These are phyloP conservation scores for Alternaria sp. DNA, from an alignment of 2,329 filamentous ascomycete species.

Conservation along the genomic window DNA sequence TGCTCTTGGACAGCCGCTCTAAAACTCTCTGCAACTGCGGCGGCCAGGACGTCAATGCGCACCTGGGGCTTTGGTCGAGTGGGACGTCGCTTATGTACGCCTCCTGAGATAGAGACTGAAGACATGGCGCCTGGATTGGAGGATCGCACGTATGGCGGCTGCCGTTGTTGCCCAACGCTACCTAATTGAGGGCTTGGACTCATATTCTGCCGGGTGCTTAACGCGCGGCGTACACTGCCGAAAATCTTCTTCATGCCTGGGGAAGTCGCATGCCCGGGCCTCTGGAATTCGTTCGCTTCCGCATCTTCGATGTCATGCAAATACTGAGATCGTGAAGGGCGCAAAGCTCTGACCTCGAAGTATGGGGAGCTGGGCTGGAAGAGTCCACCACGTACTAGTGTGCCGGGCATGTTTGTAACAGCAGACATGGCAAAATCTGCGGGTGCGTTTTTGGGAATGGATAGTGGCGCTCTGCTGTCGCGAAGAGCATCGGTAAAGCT, in stretches of 20 bases:
- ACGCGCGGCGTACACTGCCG: conserved; percentile 80
- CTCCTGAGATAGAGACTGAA: conserved; percentile 32
- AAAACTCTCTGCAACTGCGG: conserved; percentile 78
- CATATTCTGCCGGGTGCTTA: conserved; percentile 65
- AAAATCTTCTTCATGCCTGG: conserved; percentile 86
- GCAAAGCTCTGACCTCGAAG: conserved; percentile 62
- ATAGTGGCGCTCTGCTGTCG: conserved; percentile 66
- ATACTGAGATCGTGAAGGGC: conserved; percentile 42
- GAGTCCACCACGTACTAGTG: conserved; percentile 84
- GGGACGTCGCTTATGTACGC: conserved; percentile 41
- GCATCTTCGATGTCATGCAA: conserved; percentile 40
- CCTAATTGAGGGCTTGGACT: conserved; percentile 31
- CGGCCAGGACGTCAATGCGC: conserved; percentile 83
- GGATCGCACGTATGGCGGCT: conserved; percentile 32
- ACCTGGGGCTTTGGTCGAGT: conserved; percentile 54
- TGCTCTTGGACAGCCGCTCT: conserved; percentile 76
- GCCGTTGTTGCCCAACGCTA: conserved; percentile 25
- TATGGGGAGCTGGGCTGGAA: conserved; percentile 83
- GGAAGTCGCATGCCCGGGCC: conserved; percentile 31
- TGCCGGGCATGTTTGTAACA: conserved; percentile 75
- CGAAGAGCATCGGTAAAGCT: conserved; percentile 86
- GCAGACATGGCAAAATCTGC: conserved; percentile 58
- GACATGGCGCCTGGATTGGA: conserved; percentile 39
- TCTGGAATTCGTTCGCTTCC: conserved; percentile 27
- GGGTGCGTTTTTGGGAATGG: conserved; percentile 54